Conservation (phyloP, 768 basidiomycete species). For the Tricholoma sp. region DNA sequence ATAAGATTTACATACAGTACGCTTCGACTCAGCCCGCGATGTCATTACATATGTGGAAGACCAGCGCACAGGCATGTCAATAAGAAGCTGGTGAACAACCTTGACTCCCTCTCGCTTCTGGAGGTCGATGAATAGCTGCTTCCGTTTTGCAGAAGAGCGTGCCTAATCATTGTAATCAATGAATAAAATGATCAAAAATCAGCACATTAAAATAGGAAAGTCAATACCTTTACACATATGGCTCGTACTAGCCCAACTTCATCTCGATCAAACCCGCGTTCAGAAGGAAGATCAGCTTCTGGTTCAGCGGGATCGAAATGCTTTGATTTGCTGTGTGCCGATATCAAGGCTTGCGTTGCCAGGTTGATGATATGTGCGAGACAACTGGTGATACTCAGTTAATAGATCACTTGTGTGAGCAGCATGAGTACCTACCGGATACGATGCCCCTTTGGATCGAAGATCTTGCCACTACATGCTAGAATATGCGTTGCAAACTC, state of each 20-base stretch:
- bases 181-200: neutral
- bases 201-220: neutral
- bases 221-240: neutral
- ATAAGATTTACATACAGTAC: neutral
- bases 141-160: neutral
- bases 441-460: neutral
- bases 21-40: neutral
- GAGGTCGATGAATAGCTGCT: neutral
- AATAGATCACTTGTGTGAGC: no score
- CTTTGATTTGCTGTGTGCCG: neutral
- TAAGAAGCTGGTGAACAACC: neutral
- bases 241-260: conserved; percentile 10
- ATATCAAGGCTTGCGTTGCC: neutral
- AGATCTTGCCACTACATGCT: neutral
- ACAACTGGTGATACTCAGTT: no score
- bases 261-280: conserved; percentile 1
- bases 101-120: neutral
- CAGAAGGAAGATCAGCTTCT: neutral
- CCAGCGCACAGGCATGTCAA: no score
- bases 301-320: neutral
- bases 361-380: neutral
- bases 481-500: neutral
- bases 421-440: no score
- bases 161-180: neutral
- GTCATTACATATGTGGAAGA: neutral